Evolutionary conservation across 2,329 filamentous ascomycete species (phyloP).

Genomic region (Neofusicoccum sp.): DNA sequence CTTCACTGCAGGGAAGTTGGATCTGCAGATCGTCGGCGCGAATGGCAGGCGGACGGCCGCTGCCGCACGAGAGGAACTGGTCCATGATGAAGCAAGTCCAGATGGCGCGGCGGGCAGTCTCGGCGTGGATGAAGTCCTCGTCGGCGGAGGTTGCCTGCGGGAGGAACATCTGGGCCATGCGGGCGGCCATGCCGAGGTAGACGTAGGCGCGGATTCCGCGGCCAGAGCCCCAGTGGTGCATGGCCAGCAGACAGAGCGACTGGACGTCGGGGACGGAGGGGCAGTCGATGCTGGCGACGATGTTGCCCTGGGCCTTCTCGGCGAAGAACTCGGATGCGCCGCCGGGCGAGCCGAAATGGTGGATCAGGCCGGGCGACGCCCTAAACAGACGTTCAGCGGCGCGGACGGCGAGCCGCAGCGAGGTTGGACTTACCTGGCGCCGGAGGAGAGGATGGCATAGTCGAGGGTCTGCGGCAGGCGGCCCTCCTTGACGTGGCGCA

Average conservation of each 20-base stretch:
- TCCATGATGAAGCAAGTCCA: constrained; percentile 18
- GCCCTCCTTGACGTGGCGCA: constrained; percentile 10
- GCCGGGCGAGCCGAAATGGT: constrained; percentile 5
- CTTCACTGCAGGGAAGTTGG: constrained; percentile 7
- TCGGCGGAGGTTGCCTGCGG: constrained; percentile 7
- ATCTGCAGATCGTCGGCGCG: background rate
- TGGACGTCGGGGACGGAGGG: constrained; percentile 13
- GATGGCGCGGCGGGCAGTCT: constrained; percentile 7
- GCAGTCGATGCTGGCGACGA: constrained; percentile 7
- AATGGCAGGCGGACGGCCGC: background rate
- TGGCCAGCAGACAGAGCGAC: constrained; percentile 5
- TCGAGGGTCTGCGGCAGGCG: constrained; percentile 2
- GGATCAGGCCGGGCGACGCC: constrained; percentile 11
- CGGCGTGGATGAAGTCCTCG: constrained; percentile 6
- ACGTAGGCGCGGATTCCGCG: constrained; percentile 1
- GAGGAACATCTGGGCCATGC: constrained; percentile 13
- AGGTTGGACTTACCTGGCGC: constrained; percentile 1
- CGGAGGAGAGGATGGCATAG: constrained; percentile 11
- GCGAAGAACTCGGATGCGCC: constrained; percentile 14
- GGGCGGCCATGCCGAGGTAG: constrained; percentile 9
- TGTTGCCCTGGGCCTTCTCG: constrained; percentile 6
- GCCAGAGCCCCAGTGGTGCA: constrained; percentile 16
- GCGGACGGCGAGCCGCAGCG: background rate
- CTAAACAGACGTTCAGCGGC: background rate
- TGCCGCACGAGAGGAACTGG: constrained; percentile 7